phyloP scores from a whole-genome alignment of 2,329 filamentous ascomycete species.

The Pseudogymnoascus sp. region DNA sequence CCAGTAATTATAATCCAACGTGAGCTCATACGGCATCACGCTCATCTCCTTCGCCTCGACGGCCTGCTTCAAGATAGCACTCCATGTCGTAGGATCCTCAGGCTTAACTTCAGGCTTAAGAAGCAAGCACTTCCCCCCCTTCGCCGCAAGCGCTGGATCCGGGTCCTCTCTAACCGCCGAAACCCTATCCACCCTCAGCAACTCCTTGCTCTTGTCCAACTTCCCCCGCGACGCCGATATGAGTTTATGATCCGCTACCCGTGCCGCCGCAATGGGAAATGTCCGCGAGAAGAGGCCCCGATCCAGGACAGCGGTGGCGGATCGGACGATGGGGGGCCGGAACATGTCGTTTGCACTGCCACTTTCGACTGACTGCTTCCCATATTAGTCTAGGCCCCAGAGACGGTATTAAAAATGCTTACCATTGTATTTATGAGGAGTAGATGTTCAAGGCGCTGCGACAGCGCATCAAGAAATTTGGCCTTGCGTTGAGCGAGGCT shows the following conservation, averaged over 20 bases:
- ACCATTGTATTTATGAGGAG: conserved; percentile 5
- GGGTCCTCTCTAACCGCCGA: conserved; percentile 58
- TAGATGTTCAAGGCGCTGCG: background rate
- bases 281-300: conserved; percentile 73
- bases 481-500: conserved; percentile 2
- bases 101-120: conserved; percentile 49
- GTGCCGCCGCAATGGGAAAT: conserved; percentile 69
- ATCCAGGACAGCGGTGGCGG: conserved; percentile 71
- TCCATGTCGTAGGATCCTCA: conserved; percentile 66
- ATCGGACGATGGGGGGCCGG: conserved; percentile 70
- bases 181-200: conserved; percentile 58
- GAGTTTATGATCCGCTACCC: conserved; percentile 66
- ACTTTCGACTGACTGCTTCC: background rate
- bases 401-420: background rate
- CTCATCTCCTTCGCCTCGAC: conserved; percentile 61
- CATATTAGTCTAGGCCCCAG: background rate
- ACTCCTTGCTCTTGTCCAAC: conserved; percentile 58
- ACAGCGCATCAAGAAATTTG: conserved; percentile 6
- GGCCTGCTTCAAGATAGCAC: conserved; percentile 59
- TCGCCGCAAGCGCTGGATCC: conserved; percentile 42
- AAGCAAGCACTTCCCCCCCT: conserved; percentile 56
- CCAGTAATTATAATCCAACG: conserved; percentile 81
- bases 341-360: conserved; percentile 39
- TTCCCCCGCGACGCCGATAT: conserved; percentile 65
- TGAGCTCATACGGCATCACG: conserved; percentile 67